Conservation (phyloP, 352 stramenopile species). For the Globisporangium nunn region DNA sequence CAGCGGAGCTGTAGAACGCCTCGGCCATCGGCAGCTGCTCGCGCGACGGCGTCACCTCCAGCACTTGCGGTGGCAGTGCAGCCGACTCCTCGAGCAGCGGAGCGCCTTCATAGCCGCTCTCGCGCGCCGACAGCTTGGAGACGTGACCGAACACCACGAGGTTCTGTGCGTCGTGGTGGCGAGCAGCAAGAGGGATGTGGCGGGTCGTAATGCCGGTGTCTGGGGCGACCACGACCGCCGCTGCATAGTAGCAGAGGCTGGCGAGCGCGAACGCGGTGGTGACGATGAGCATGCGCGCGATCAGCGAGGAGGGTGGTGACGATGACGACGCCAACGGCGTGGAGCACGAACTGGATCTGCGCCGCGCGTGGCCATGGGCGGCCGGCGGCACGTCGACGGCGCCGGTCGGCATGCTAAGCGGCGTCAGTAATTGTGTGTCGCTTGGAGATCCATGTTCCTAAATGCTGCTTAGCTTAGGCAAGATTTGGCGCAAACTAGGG, state of each 20-base stretch:
- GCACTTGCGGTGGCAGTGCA: neutral
- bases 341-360: neutral
- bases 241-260: conserved; percentile 11
- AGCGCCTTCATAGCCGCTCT: neutral
- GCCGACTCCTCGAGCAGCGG: neutral
- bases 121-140: neutral
- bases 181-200: neutral
- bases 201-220: no score
- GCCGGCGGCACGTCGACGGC: neutral
- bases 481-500: no score
- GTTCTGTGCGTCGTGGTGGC: conserved; percentile 1
- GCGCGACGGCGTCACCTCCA: conserved; percentile 1
- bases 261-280: conserved; percentile 3
- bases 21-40: conserved; percentile 28
- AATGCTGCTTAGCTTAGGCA: no score
- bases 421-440: no score
- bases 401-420: no score
- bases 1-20: conserved; percentile 35
- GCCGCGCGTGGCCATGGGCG: neutral
- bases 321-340: neutral
- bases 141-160: conserved; percentile 4
- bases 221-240: neutral
- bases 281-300: conserved; percentile 7
- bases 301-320: neutral
- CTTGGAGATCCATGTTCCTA: no score